A percentile compares a stretch with the other conserved stretches of the same genome.
Conservation (phyloP, 2,329 filamentous ascomycete species). For the Aquanectria penicillioides region DNA sequence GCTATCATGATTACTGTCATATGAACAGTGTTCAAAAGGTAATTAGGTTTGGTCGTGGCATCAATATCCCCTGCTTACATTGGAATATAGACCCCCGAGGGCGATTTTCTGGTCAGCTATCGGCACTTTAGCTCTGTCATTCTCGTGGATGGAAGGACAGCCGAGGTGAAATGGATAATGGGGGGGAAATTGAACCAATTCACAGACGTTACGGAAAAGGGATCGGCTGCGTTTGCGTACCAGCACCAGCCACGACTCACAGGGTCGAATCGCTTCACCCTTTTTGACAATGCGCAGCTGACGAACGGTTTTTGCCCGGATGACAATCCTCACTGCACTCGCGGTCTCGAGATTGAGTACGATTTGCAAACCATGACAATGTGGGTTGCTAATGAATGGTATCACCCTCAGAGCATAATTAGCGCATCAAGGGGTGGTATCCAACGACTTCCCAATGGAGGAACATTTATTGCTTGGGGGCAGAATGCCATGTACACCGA, state of each 20-base stretch:
- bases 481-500: conserved; percentile 7
- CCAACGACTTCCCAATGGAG: not conserved
- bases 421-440: not conserved
- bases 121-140: not conserved
- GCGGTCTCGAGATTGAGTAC: conserved; percentile 1
- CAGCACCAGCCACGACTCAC: not conserved
- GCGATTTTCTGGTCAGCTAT: not conserved
- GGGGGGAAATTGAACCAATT: conserved; percentile 2
- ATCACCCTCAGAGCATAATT: conserved; percentile 7
- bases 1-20: not conserved
- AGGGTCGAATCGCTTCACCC: not conserved
- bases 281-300: conserved; percentile 1
- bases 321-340: not conserved
- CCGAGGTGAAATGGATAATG: not conserved
- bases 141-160: not conserved
- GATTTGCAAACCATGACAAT: not conserved
- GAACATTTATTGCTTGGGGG: not conserved
- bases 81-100: not conserved
- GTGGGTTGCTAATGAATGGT: not conserved
- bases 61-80: not conserved
- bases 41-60: not conserved
- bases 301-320: not conserved
- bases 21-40: conserved; percentile 13
- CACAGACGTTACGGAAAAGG: not conserved
- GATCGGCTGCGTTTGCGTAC: not conserved